Percentiles rank a stretch among this genome's conserved stretches.
Evolutionary conservation across 2,329 filamentous ascomycete species (phyloP).

Genomic region (Huntiella decipiens): DNA sequence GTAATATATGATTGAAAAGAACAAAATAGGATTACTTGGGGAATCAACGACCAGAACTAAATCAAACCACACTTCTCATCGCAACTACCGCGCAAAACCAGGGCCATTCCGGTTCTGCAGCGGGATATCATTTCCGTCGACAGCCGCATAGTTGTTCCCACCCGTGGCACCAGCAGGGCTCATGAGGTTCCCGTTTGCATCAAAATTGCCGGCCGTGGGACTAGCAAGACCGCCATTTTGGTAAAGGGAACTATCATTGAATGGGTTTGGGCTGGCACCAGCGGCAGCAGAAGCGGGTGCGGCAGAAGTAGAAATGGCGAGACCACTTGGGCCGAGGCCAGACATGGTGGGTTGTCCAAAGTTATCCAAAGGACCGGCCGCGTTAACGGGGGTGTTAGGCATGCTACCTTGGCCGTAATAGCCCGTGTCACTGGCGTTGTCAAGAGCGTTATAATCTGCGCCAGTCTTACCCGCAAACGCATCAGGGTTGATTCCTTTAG

Average conservation of each 20-base stretch:
- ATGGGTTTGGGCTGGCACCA: not conserved
- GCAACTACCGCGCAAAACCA: not conserved
- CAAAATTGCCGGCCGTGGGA: not conserved
- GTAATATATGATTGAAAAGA: not conserved
- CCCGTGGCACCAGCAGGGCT: not conserved
- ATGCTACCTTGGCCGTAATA: constrained; percentile 13
- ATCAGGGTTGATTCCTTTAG: constrained; percentile 29
- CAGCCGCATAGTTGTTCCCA: not conserved
- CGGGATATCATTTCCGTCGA: constrained; percentile 3
- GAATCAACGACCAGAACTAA: too few relatives aligned
- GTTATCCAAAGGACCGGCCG: constrained; percentile 14
- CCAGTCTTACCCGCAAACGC: constrained; percentile 20
- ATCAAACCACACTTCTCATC: not conserved
- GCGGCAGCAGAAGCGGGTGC: constrained; percentile 1
- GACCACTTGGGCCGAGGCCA: constrained; percentile 14
- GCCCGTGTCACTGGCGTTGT: constrained; percentile 14
- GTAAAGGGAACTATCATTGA: constrained; percentile 1
- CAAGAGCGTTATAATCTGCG: constrained; percentile 20
- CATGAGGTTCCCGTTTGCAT: not conserved
- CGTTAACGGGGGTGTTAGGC: constrained; percentile 9
- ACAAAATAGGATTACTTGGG: not conserved
- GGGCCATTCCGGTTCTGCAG: constrained; percentile 1
- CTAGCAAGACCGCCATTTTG: constrained; percentile 7
- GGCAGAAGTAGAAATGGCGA: constrained; percentile 9
- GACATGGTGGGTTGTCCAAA: constrained; percentile 16